A percentile compares a stretch with the other conserved stretches of the same genome.
Evolutionary conservation across 352 stramenopile genomes (phyloP).

Genomic region (Phytophthora palmivora): DNA sequence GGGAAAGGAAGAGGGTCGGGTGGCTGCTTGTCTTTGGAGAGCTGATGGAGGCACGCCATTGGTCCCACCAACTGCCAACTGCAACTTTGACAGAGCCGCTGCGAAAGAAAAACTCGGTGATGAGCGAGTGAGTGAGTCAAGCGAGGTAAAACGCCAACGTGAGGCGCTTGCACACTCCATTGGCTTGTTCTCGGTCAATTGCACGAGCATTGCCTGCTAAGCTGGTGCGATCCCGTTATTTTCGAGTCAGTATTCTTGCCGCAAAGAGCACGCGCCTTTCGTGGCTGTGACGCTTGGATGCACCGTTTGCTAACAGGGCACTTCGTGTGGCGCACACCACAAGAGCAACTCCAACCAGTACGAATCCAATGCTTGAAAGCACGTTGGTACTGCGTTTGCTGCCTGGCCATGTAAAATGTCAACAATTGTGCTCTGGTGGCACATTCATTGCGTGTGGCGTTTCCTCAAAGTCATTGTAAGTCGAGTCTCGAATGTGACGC

Average conservation of each 20-base stretch:
- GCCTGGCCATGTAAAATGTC: no score
- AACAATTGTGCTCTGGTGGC: no score
- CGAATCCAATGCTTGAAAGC: no score
- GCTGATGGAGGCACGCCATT: slow-evolving; percentile 4
- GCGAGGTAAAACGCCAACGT: not conserved
- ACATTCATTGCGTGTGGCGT: no score
- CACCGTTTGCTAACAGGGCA: slow-evolving; percentile 17
- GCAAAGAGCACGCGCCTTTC: slow-evolving; percentile 19
- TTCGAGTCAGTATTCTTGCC: slow-evolving; percentile 16
- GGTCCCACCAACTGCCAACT: slow-evolving; percentile 27
- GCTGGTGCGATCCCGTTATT: slow-evolving; percentile 1
- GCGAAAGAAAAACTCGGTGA: slow-evolving; percentile 9
- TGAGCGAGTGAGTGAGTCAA: slow-evolving; percentile 5
- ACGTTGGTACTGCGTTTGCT: no score
- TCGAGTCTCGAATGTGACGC: slow-evolving; percentile 1
- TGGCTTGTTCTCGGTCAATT: not conserved
- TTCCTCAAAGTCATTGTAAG: no score
- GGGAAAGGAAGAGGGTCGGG: slow-evolving; percentile 1
- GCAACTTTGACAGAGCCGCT: slow-evolving; percentile 21
- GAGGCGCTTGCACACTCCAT: slow-evolving; percentile 6
- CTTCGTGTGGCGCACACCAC: slow-evolving; percentile 13
- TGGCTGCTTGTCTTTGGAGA: slow-evolving; percentile 26
- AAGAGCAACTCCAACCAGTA: not conserved
- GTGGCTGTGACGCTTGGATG: slow-evolving; percentile 11
- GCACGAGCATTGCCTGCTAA: no score